These are phyloP conservation scores for Diaporthe capsici DNA, from an alignment of 2,329 filamentous ascomycete genomes.

Conservation along the genomic window DNA sequence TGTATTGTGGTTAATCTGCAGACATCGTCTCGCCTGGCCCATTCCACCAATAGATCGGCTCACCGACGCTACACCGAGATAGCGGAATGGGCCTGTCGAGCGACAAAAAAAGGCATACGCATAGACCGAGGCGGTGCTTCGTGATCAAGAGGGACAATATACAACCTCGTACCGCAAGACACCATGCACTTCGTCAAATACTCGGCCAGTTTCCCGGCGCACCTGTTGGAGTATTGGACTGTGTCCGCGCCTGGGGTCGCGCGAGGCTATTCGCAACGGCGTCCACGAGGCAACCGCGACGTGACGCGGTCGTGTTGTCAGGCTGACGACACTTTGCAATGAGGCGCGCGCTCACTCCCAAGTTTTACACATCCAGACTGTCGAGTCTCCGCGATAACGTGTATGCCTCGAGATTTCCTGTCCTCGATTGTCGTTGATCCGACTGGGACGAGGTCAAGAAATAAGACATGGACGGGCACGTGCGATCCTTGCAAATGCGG, in stretches of 20 bases:
- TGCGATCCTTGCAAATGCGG: conserved; percentile 16
- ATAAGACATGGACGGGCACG: background rate
- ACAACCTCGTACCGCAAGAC: background rate
- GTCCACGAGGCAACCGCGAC: background rate
- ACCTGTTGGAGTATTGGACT: background rate
- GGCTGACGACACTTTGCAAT: background rate
- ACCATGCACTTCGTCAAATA: background rate
- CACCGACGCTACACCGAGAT: background rate
- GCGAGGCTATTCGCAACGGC: background rate
- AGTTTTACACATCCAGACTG: background rate
- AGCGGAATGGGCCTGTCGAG: no score
- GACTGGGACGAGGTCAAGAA: background rate
- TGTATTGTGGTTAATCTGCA: background rate
- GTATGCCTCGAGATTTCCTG: background rate
- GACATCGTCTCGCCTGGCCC: background rate
- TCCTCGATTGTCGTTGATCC: background rate
- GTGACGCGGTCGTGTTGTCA: background rate
- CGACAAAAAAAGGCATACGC: no score
- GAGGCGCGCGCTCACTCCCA: background rate
- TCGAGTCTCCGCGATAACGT: no score
- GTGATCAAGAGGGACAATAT: no score
- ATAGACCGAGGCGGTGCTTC: no score
- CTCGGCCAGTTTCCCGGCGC: no score
- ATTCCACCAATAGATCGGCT: background rate
- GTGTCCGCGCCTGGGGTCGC: background rate